These are phyloP conservation scores for Podaxis rugospora DNA, from an alignment of 768 basidiomycete species.

Conservation along the genomic window DNA sequence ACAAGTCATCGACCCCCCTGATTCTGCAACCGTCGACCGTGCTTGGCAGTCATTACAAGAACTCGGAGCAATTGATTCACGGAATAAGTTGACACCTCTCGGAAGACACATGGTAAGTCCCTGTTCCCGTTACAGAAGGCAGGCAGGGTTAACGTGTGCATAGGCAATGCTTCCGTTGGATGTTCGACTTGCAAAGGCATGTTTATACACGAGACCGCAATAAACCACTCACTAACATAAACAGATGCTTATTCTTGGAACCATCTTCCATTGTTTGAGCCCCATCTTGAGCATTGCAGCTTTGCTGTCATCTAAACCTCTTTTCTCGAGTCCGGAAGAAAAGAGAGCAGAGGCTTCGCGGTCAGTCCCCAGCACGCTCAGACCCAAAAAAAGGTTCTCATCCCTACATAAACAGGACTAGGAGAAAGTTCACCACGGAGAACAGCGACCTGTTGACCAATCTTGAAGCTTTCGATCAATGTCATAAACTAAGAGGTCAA, in stretches of 20 bases:
- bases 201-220: not conserved
- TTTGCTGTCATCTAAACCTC: constrained; percentile 78
- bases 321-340: constrained; percentile 81
- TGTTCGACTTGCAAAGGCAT: constrained; percentile 78
- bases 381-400: not conserved
- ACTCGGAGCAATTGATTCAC: constrained; percentile 68
- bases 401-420: constrained; percentile 46
- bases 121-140: not conserved
- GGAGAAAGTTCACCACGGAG: constrained; percentile 59
- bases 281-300: constrained; percentile 82
- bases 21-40: constrained; percentile 66
- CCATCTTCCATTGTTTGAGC: constrained; percentile 78
- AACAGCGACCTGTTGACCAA: constrained; percentile 88
- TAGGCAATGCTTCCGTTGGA: constrained; percentile 87
- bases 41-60: constrained; percentile 73
- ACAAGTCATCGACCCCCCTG: constrained; percentile 82
- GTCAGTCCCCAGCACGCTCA: constrained; percentile 37
- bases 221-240: not conserved
- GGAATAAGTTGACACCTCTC: constrained; percentile 70
- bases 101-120: constrained; percentile 69
- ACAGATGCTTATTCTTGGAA: constrained; percentile 86
- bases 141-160: not conserved
- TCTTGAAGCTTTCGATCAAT: constrained; percentile 68
- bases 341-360: constrained; percentile 74
- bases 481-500: constrained; percentile 43